phyloP scores from a whole-genome alignment of 2,329 filamentous ascomycete genomes.

The Aureobasidium sp. region DNA sequence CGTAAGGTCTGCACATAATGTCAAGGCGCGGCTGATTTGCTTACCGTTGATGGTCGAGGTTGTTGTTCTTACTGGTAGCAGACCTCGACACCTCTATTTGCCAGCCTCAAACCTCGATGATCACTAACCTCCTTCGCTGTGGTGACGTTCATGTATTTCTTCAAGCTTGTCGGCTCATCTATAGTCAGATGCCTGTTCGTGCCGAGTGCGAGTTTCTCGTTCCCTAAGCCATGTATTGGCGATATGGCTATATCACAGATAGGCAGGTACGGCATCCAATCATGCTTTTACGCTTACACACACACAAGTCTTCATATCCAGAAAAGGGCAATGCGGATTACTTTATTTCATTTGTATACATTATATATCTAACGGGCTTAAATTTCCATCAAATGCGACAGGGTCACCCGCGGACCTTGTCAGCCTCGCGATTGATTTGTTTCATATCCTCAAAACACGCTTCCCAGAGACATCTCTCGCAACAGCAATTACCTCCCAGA shows the following conservation, averaged over 20 bases:
- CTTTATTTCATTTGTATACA: neutral
- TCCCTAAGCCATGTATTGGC: neutral
- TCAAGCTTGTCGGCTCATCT: neutral
- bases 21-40: too few relatives aligned
- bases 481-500: constrained; percentile 83
- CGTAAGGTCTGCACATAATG: too few relatives aligned
- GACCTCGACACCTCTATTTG: neutral
- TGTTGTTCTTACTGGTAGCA: neutral
- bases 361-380: neutral
- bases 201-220: neutral
- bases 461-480: constrained; percentile 71
- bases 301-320: neutral
- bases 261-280: neutral
- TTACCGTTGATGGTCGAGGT: neutral
- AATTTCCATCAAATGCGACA: neutral
- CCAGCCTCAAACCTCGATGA: neutral
- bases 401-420: neutral
- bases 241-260: neutral
- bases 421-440: constrained; percentile 9
- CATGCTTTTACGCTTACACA: neutral
- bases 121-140: neutral
- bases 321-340: neutral
- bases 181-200: neutral
- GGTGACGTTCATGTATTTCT: too few relatives aligned
- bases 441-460: constrained; percentile 22